Evolutionary conservation across 495 filamentous ascomycete species (phyloP), one percentile per base, ranked within the genome.

Genomic region (Annulohypoxylon stygium): DNA sequence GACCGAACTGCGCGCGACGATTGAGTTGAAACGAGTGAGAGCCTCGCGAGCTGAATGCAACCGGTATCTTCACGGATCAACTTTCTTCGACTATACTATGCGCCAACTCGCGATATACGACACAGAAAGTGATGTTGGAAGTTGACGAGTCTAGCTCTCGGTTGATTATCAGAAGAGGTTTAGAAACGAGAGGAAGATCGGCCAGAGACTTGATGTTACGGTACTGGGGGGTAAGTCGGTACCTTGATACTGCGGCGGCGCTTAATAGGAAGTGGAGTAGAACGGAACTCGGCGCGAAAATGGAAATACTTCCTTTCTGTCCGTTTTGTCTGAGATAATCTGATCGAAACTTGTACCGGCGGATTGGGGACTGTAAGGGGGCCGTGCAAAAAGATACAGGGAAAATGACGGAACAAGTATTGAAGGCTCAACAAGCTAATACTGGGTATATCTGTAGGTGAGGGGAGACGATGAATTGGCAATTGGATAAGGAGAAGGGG

Each of bases 361-460:
- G 73, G 59, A 57, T 43, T 62, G 51, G 20, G 69, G 59, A 61
- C 34, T 62, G 73, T 60, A 70, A 76, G 62, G 74, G 69, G 76
- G 76, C 76, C 76, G 75, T 78, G 76, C 74, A 70, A 60, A 70
- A 60, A 43, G 57, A 69, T 26, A 60, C 67, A 65, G 55, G 61
- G 67, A 14, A 58, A 47, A 70, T 70, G 67, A 70, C 53, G 53
- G 67, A 34, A 37, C 1, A 11, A 10, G 43, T 50, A 64, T 67
- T 60, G 61, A 67, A 70, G 60, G 57, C 57, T 64, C 50, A 20
- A 55, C 10, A 67, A 26, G 47, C 37, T 50, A 65, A 20, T 47
- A 47, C n/a, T 47, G 18, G 43, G 26, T 61, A 66, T 67, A 65
- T 65, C 67, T 43, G 59, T 74, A 61, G 50, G 58, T 65, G 43